phyloP scores from a whole-genome alignment of 2,329 filamentous ascomycete species.

The Onygena corvina region DNA sequence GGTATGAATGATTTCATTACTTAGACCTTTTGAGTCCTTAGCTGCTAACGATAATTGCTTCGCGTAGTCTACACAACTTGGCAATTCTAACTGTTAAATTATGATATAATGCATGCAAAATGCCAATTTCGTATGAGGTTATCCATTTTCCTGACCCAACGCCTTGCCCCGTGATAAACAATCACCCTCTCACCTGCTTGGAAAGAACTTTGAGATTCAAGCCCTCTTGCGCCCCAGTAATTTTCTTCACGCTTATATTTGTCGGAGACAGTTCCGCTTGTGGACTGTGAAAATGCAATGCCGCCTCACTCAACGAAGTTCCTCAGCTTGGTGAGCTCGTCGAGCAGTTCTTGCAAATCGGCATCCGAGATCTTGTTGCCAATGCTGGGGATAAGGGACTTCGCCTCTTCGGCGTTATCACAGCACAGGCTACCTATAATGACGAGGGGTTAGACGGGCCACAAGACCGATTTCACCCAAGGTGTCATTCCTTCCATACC shows the following conservation, averaged over 20 bases:
- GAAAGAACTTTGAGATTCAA: background rate
- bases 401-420: slow-evolving; percentile 86
- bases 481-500: slow-evolving; percentile 50
- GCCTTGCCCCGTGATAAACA: background rate
- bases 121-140: background rate
- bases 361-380: slow-evolving; percentile 83
- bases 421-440: slow-evolving; percentile 72
- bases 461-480: background rate
- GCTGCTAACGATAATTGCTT: background rate
- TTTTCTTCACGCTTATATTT: background rate
- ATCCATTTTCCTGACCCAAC: slow-evolving; percentile 4
- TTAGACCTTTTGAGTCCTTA: background rate
- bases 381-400: slow-evolving; percentile 83
- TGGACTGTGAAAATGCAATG: too few relatives aligned
- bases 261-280: background rate
- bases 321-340: slow-evolving; percentile 77
- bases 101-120: background rate
- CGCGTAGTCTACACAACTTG: background rate
- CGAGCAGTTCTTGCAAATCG: slow-evolving; percentile 72
- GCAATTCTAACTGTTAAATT: background rate
- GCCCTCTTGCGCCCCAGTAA: background rate
- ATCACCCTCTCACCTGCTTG: background rate
- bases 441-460: background rate
- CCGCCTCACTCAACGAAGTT: slow-evolving; percentile 32
- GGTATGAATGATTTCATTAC: background rate